These are phyloP conservation scores for Suillus americanus DNA, from an alignment of 768 basidiomycete genomes.

Conservation along the genomic window DNA sequence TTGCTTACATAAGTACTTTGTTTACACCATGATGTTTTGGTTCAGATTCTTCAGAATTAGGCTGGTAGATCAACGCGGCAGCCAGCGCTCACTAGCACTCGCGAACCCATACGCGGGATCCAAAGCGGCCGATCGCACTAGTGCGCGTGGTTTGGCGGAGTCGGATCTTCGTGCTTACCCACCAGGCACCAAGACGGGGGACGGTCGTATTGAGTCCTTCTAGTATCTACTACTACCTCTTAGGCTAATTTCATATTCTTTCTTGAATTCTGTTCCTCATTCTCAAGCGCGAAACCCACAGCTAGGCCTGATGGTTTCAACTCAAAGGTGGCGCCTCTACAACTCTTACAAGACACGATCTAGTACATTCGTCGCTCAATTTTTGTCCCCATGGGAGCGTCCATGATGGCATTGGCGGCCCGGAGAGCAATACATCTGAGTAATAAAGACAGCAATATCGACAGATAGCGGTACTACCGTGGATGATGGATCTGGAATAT, in stretches of 20 bases:
- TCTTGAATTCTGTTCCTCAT: neutral
- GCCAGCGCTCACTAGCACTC: neutral
- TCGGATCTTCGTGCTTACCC: neutral
- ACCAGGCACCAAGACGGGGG: neutral
- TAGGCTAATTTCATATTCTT: neutral
- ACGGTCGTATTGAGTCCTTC: neutral
- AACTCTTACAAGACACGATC: too few species aligned
- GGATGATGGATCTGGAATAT: neutral
- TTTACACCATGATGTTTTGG: neutral
- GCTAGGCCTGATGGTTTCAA: neutral
- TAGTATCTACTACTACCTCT: too few species aligned
- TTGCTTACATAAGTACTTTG: neutral
- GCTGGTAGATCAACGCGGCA: neutral
- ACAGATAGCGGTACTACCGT: neutral
- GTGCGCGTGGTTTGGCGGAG: neutral
- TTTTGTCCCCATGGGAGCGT: neutral
- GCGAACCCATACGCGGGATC: neutral
- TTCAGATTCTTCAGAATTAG: too few species aligned
- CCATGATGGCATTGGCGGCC: neutral
- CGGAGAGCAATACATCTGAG: neutral
- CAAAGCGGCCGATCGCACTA: neutral
- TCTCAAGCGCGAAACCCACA: too few species aligned
- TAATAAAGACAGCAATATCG: neutral
- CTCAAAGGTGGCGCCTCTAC: neutral
- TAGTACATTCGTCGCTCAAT: neutral